Evolutionary conservation across 768 basidiomycete genomes (phyloP), one percentile per base, ranked within the genome.

Genomic region (Phylloporus rhodoxanthus): DNA sequence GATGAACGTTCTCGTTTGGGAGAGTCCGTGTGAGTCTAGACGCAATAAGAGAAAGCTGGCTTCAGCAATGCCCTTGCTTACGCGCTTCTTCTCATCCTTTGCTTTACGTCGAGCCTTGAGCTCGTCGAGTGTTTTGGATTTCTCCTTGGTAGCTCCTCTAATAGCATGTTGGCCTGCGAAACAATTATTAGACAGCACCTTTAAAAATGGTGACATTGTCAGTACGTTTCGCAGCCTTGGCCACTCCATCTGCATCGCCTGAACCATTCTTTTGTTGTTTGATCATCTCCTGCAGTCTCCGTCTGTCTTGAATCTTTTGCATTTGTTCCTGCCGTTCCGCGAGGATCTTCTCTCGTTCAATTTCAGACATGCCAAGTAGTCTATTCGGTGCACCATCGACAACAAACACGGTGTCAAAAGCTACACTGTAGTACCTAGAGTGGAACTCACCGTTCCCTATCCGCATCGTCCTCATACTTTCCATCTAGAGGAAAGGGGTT

Each of bases 401-500:
- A 4, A 49, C 25, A 8, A 34, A 49, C 43, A 37, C 8, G 21
- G 41, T 54, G 65, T 68, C 53, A 68, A 68, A 62, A 53, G 45
- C 51, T 61, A 50, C 55, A 43, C 45, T 57, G 54, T 45, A 43
- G 54, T 61, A 56, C 58, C 61, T 59, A 56, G 59, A 48, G 56
- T 48, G 33, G 53, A 48, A 73, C 87, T 72, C 72, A 95, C 95
- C 75, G 71, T 55, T 84, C 77, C 60, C 86, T 79, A 67, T 97
- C 95, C 11, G 73, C 76, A 58, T 91, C 91, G 61, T 96, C 84
- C 51, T 78, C 78, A 63, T 89, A 98, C 67, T 91, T 90, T 43
- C 91, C 92, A 59, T 98, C 95, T 11, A 96, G 71, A 0, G 92
- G 94, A 64, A 91, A 98, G 4, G 83, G 84, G 56, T 90, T 85